Conservation (phyloP, 2,329 filamentous ascomycete genomes). For the Cladosporium sp. region DNA sequence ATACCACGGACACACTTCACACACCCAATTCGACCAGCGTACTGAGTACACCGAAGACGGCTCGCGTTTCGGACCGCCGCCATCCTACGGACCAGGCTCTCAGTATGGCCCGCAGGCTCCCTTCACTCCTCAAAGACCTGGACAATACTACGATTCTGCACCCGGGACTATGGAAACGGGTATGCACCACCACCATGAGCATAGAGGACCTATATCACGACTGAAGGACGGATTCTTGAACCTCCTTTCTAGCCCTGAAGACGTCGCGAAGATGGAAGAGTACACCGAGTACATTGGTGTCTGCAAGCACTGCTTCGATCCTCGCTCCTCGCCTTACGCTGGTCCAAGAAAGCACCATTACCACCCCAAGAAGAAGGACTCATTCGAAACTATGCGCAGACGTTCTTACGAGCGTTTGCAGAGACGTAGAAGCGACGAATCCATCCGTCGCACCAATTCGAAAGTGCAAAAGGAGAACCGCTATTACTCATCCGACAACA, state of each 20-base stretch:
- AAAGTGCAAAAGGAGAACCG: conserved; percentile 58
- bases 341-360: conserved; percentile 60
- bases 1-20: conserved; percentile 14
- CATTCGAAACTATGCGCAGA: conserved; percentile 27
- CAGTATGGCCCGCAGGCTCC: background rate
- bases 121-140: conserved; percentile 11
- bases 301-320: conserved; percentile 63
- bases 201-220: conserved; percentile 53
- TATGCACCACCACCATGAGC: conserved; percentile 39
- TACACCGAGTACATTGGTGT: conserved; percentile 65
- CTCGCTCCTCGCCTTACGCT: conserved; percentile 51
- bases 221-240: conserved; percentile 55
- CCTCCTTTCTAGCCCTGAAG: conserved; percentile 44
- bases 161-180: conserved; percentile 10
- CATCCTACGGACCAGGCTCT: background rate
- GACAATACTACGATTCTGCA: conserved; percentile 6
- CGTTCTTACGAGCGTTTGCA: conserved; percentile 24
- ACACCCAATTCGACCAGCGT: conserved; percentile 13
- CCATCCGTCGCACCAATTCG: conserved; percentile 24
- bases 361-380: conserved; percentile 31
- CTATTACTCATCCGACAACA: conserved; percentile 51
- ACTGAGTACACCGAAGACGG: conserved; percentile 9
- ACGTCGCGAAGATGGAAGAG: conserved; percentile 62
- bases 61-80: conserved; percentile 8
- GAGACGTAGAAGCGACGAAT: conserved; percentile 30